These are phyloP conservation scores for Heliosperma pusillum DNA, from an alignment of 148 eudicot species.

Conservation along the genomic window DNA sequence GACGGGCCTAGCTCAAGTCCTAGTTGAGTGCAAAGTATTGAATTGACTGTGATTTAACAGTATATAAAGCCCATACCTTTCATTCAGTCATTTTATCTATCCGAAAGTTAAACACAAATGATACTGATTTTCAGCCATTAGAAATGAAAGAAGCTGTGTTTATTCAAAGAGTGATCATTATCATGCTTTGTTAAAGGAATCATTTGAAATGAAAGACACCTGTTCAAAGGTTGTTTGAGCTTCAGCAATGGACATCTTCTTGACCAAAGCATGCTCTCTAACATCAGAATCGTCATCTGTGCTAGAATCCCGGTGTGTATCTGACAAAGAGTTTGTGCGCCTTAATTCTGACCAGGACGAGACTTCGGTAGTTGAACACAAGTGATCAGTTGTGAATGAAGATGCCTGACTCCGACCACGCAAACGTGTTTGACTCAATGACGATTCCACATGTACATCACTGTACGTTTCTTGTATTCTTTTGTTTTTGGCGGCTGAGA, in stretches of 20 bases:
- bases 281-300: slow-evolving; percentile 22
- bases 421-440: slow-evolving; percentile 21
- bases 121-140: too few relatives aligned
- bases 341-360: slow-evolving; percentile 32
- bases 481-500: neutral
- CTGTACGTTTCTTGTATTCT: neutral
- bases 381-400: slow-evolving; percentile 24
- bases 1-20: too few relatives aligned
- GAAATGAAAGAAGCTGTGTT: too few relatives aligned
- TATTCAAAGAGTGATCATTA: neutral
- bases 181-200: neutral
- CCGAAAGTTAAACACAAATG: neutral
- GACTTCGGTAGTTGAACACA: slow-evolving; percentile 12
- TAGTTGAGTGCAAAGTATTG: neutral
- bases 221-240: slow-evolving; percentile 26
- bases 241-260: slow-evolving; percentile 14
- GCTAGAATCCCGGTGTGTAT: slow-evolving; percentile 19
- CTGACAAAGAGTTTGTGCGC: slow-evolving; percentile 27
- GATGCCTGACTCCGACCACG: slow-evolving; percentile 13
- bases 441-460: neutral
- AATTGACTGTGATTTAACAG: too few relatives aligned
- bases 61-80: neutral
- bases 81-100: neutral
- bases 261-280: slow-evolving; percentile 7
- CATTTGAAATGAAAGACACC: slow-evolving; percentile 18